Percentiles rank a stretch among this genome's conserved stretches.
Evolutionary conservation across 495 filamentous ascomycete species (phyloP).

Genomic region (Astrothelium macrocarpum): DNA sequence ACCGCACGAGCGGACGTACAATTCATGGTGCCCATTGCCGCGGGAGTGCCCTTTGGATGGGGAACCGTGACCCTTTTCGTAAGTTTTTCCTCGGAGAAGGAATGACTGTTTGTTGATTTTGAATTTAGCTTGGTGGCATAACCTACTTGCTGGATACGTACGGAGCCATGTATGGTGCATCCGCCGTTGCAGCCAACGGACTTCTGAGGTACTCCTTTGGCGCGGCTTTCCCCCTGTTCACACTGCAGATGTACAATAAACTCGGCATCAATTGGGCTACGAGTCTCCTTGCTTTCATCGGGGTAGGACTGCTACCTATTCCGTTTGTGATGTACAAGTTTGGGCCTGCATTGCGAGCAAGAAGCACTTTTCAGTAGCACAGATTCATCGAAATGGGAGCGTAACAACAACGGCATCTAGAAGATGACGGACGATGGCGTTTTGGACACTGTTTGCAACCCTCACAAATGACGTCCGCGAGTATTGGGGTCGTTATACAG

Average conservation of each 20-base stretch:
- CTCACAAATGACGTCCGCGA: background rate
- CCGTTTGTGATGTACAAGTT: slow-evolving; percentile 8
- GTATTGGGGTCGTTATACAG: background rate
- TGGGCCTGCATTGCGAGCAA: slow-evolving; percentile 6
- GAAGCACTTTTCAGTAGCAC: background rate
- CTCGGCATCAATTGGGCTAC: slow-evolving; percentile 28
- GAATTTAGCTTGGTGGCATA: background rate
- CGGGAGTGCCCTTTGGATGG: slow-evolving; percentile 58
- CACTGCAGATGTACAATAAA: slow-evolving; percentile 29
- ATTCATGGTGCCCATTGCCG: slow-evolving; percentile 54
- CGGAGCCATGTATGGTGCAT: slow-evolving; percentile 44
- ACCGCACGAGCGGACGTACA: slow-evolving; percentile 43
- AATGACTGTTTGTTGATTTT: background rate
- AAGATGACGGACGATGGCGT: background rate
- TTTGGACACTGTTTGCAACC: background rate
- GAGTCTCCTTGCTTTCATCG: slow-evolving; percentile 25
- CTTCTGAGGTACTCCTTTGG: slow-evolving; percentile 39
- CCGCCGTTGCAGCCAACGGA: slow-evolving; percentile 42
- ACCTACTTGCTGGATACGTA: slow-evolving; percentile 46
- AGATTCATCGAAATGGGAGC: slow-evolving; percentile 2
- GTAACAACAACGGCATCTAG: background rate
- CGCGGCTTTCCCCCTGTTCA: slow-evolving; percentile 42
- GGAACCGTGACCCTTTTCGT: slow-evolving; percentile 56
- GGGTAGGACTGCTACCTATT: slow-evolving; percentile 5
- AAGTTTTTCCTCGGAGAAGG: background rate